phyloP scores from a whole-genome alignment of 768 basidiomycete genomes.

The Auriculariales sp. region DNA sequence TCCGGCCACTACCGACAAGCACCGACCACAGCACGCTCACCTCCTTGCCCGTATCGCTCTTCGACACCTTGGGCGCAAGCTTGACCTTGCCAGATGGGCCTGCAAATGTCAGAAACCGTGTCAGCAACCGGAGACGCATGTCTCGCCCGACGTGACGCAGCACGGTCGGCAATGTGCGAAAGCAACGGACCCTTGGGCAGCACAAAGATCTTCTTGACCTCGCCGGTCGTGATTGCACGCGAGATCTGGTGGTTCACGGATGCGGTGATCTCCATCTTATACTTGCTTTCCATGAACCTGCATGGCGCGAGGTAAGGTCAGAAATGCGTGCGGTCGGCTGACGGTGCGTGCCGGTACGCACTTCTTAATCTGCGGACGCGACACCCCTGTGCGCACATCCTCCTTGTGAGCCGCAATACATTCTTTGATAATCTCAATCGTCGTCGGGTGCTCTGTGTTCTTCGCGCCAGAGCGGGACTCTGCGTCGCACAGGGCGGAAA shows the following conservation, averaged over 20 bases:
- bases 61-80: slow-evolving; percentile 41
- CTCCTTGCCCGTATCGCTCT: slow-evolving; percentile 48
- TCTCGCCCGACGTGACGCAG: neutral
- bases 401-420: slow-evolving; percentile 53
- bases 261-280: slow-evolving; percentile 64
- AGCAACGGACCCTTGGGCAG: slow-evolving; percentile 65
- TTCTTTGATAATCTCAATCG: slow-evolving; percentile 42
- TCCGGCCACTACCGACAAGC: slow-evolving; percentile 2
- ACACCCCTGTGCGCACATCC: slow-evolving; percentile 58
- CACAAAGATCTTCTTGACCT: slow-evolving; percentile 68
- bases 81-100: slow-evolving; percentile 60
- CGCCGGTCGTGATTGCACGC: slow-evolving; percentile 67
- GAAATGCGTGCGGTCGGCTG: slow-evolving; percentile 4
- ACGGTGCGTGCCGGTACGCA: slow-evolving; percentile 19
- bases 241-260: slow-evolving; percentile 69
- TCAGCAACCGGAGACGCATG: neutral
- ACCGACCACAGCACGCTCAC: slow-evolving; percentile 21
- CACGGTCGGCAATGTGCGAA: neutral
- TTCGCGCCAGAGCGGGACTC: slow-evolving; percentile 14
- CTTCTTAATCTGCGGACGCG: slow-evolving; percentile 72
- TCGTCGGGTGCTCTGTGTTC: slow-evolving; percentile 36
- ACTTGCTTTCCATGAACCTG: slow-evolving; percentile 74
- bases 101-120: slow-evolving; percentile 14
- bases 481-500: slow-evolving; percentile 18
- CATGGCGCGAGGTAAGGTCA: slow-evolving; percentile 6